Evolutionary conservation across 345 rosid species (phyloP).

Genomic region (Odontarrhena argentea): DNA sequence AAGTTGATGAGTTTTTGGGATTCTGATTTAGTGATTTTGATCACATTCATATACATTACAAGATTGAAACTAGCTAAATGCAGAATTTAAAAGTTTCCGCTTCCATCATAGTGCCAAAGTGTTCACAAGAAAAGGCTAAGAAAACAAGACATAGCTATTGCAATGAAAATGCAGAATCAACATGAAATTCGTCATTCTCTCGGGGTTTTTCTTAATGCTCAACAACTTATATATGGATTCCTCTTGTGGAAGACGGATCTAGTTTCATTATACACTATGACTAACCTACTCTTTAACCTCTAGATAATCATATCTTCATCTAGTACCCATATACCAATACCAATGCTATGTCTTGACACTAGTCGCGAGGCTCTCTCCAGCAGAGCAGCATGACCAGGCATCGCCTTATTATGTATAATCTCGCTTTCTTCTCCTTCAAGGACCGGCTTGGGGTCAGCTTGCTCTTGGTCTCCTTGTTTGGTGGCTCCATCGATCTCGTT

Average conservation of each 20-base stretch:
- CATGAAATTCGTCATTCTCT: no score
- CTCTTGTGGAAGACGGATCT: no score
- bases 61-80: neutral
- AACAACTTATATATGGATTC: no score
- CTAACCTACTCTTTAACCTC: no score
- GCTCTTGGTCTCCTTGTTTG: slow-evolving; percentile 38
- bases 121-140: no score
- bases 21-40: neutral
- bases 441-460: slow-evolving; percentile 41
- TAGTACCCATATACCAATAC: neutral
- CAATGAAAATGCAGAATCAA: no score
- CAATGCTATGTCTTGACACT: slow-evolving; percentile 9
- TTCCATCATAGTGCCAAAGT: neutral
- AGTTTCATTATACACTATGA: no score
- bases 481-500: slow-evolving; percentile 39
- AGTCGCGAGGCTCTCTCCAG: slow-evolving; percentile 65
- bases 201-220: no score
- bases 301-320: neutral
- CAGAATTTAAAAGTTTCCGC: neutral
- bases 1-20: neutral
- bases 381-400: slow-evolving; percentile 72
- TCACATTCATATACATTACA: neutral
- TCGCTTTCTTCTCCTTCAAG: slow-evolving; percentile 64
- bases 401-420: slow-evolving; percentile 60
- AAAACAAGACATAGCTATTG: no score